phyloP scores from a whole-genome alignment of 805 yeast genomes.

The Pichia phayaonensis region DNA sequence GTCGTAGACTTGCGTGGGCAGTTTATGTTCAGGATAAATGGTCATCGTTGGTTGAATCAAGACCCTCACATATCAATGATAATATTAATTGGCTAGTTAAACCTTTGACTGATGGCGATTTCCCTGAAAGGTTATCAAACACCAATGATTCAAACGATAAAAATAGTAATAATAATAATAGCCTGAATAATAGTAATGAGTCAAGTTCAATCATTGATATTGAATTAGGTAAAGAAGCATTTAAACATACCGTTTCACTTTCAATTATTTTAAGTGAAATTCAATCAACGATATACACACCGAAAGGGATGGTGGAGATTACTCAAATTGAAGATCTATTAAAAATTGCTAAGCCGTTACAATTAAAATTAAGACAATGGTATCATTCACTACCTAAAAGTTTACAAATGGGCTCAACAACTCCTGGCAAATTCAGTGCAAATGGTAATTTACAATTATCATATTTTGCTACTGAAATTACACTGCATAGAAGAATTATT shows the following conservation, averaged over 20 bases:
- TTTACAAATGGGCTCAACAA: constrained; percentile 54
- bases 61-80: constrained; percentile 74
- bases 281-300: constrained; percentile 62
- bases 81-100: constrained; percentile 76
- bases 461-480: constrained; percentile 84
- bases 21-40: constrained; percentile 89
- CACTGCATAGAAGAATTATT: constrained; percentile 72
- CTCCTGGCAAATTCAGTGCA: constrained; percentile 57
- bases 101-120: constrained; percentile 63
- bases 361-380: constrained; percentile 64
- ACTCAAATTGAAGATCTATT: constrained; percentile 60
- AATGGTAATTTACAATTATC: constrained; percentile 77
- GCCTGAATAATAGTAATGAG: constrained; percentile 14
- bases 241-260: constrained; percentile 58
- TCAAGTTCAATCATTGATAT: constrained; percentile 35
- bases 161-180: constrained; percentile 3
- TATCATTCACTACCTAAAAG: constrained; percentile 62
- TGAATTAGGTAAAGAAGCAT: constrained; percentile 61
- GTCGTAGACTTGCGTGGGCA: constrained; percentile 93
- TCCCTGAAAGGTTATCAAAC: constrained; percentile 57
- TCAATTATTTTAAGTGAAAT: constrained; percentile 67
- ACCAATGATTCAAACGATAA: constrained; percentile 6
- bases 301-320: constrained; percentile 51
- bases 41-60: constrained; percentile 71
- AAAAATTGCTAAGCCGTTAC: constrained; percentile 73